Evolutionary conservation across 805 yeast genomes (phyloP), one percentile per base, ranked within the genome.

Genomic region (Pichia ethanolica): DNA sequence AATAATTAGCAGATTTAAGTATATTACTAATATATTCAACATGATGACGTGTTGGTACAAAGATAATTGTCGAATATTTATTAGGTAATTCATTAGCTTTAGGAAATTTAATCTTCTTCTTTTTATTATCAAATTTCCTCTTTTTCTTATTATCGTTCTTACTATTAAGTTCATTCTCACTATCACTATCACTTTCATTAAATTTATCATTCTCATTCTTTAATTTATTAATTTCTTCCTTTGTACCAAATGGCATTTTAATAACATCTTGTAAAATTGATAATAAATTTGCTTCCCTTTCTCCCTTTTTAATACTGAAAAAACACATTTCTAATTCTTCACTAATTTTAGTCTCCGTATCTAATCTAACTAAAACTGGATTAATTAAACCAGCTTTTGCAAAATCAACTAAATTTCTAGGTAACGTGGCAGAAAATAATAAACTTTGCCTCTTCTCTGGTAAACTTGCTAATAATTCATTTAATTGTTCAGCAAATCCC

Each of bases 21-120:
- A 93, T 64, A 3, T 72, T 72, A 5, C 91, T 73, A 45, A 93
- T 74, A 63, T 89, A 95, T 68, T 93, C 99, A 26, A 93, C 99
- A 68, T 93, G 99, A 69, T 93, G 99, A 69, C 89, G 86, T 0
- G 99, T 93, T 43, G 98, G 99, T 7, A 89, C 97, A 59, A 93
- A 93, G 3, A 93, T 77, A 57, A 93, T 89, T 1, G 99, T 93
- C 5, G 98, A 88, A 53, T 79, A 72, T 51, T 82, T 82, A 3
- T 95, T 83, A 1, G 97, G 97, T 52, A 91, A 69, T 50, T 82
- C 90, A 59, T 82, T 85, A 0, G 96, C 96, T 2, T 83, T 78
- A 7, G 95, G 91, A 42, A 83, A 70, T 56, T 81, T 75, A 51
- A 74, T 79, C 55, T 25, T 45, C 25, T 36, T 45, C 32, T 28